Conservation (phyloP, 352 stramenopile species). For the Pythium vanterpoolii region DNA sequence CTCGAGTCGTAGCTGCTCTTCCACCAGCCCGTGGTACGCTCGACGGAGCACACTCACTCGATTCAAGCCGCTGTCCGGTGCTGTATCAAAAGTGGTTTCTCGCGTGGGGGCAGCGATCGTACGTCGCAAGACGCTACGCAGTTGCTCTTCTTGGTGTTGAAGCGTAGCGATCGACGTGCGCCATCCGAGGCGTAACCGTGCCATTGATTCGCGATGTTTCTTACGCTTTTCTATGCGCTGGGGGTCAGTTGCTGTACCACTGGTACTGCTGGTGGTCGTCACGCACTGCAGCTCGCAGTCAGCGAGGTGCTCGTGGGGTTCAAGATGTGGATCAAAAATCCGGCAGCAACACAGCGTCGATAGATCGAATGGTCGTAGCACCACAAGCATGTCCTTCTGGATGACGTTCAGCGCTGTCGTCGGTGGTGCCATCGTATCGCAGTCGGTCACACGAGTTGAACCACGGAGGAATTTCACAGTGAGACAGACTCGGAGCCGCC, state of each 20-base stretch:
- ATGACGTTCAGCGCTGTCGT: neutral
- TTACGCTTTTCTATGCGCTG: neutral
- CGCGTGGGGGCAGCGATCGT: neutral
- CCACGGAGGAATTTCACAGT: neutral
- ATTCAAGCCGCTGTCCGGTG: neutral
- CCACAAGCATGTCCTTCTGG: neutral
- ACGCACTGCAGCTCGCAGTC: slow-evolving; percentile 1
- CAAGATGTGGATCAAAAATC: neutral
- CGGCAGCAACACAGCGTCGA: neutral
- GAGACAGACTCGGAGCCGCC: neutral
- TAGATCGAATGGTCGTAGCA: neutral
- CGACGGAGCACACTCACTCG: neutral
- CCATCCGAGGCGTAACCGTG: neutral
- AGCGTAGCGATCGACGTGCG: neutral
- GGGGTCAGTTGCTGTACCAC: neutral
- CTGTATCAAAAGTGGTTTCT: neutral
- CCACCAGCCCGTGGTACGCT: slow-evolving; percentile 5
- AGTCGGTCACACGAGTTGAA: neutral
- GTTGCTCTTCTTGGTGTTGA: slow-evolving; percentile 1
- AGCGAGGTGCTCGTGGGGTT: neutral
- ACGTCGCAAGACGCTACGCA: neutral
- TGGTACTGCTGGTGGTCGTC: neutral
- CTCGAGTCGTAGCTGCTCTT: slow-evolving; percentile 4
- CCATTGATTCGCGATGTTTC: slow-evolving; percentile 19
- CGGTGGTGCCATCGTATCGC: neutral